Evolutionary conservation across 2,329 filamentous ascomycete species (phyloP).

Genomic region (Bisporella sp.): DNA sequence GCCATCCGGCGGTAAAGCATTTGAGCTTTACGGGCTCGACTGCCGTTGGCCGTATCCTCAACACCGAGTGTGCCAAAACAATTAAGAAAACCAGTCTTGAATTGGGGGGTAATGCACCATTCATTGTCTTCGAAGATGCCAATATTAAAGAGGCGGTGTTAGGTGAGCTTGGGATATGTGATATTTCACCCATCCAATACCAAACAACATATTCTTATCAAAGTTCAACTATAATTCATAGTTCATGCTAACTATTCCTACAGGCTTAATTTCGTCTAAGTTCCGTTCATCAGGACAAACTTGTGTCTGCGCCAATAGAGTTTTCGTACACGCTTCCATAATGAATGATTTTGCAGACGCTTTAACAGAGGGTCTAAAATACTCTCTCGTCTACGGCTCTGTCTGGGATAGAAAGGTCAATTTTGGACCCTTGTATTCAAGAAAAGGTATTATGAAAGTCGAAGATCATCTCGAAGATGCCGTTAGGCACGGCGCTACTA

Average conservation of each 20-base stretch:
- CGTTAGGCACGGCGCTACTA: slow-evolving; percentile 32
- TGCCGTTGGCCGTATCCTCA: slow-evolving; percentile 31
- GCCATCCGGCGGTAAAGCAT: slow-evolving; percentile 31
- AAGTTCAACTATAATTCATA: no score
- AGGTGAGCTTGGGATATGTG: slow-evolving; percentile 30
- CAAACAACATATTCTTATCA: no score
- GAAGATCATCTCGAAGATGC: slow-evolving; percentile 30
- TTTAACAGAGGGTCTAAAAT: slow-evolving; percentile 29
- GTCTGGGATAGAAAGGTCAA: slow-evolving; percentile 10
- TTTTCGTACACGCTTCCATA: slow-evolving; percentile 40
- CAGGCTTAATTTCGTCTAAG: slow-evolving; percentile 69
- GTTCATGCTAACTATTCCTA: no score
- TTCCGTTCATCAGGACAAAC: slow-evolving; percentile 49
- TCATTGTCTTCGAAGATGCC: slow-evolving; percentile 68
- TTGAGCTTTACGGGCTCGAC: slow-evolving; percentile 62
- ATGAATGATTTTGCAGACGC: slow-evolving; percentile 34
- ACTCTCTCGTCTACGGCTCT: slow-evolving; percentile 14
- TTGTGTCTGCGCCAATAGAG: slow-evolving; percentile 35
- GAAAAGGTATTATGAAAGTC: slow-evolving; percentile 13
- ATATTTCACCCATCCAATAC: no score
- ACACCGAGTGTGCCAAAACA: slow-evolving; percentile 25
- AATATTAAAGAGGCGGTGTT: slow-evolving; percentile 75
- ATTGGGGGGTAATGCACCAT: slow-evolving; percentile 66
- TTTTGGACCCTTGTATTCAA: slow-evolving; percentile 13
- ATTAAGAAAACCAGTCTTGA: slow-evolving; percentile 38